Percentiles rank a stretch among this genome's conserved stretches.
These are phyloP conservation scores for Ascobolus immersus DNA, from an alignment of 495 filamentous ascomycete species.

Conservation along the genomic window DNA sequence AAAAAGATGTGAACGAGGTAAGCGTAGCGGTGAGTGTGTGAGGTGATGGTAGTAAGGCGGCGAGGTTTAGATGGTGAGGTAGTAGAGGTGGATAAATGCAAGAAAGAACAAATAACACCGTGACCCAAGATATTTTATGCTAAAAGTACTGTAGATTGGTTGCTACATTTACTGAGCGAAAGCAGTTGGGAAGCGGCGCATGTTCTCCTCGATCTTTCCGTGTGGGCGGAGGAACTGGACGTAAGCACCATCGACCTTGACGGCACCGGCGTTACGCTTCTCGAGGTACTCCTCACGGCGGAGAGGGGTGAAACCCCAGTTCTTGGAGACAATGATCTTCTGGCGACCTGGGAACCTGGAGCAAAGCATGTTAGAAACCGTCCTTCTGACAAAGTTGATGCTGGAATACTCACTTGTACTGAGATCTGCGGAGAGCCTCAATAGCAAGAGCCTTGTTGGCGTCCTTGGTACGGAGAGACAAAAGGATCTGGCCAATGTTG, in stretches of 20 bases:
- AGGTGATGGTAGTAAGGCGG: too few species aligned
- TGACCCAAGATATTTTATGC: background rate
- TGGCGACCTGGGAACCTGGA: conserved; percentile 77
- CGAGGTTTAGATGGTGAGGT: too few species aligned
- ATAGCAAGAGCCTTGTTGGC: conserved; percentile 70
- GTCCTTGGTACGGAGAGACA: conserved; percentile 91
- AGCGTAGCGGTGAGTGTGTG: too few species aligned
- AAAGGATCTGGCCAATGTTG: conserved; percentile 96
- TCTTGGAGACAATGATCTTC: conserved; percentile 99
- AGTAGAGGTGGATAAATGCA: too few species aligned
- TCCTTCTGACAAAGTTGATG: background rate
- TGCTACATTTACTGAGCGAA: conserved; percentile 26
- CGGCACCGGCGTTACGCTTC: conserved; percentile 66
- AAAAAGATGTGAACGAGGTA: too few species aligned
- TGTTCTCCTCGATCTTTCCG: conserved; percentile 62
- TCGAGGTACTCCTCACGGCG: conserved; percentile 88
- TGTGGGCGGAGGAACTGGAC: conserved; percentile 92
- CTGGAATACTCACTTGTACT: conserved; percentile 57
- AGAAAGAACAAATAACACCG: too few species aligned
- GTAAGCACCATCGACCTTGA: conserved; percentile 92
- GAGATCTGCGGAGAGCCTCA: conserved; percentile 90
- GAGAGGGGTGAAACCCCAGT: conserved; percentile 98
- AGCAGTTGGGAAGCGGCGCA: conserved; percentile 75
- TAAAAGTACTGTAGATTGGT: background rate
- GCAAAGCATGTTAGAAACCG: background rate